Conservation (phyloP, 148 eudicot genomes). For the Rhododendron ferrugineum region DNA sequence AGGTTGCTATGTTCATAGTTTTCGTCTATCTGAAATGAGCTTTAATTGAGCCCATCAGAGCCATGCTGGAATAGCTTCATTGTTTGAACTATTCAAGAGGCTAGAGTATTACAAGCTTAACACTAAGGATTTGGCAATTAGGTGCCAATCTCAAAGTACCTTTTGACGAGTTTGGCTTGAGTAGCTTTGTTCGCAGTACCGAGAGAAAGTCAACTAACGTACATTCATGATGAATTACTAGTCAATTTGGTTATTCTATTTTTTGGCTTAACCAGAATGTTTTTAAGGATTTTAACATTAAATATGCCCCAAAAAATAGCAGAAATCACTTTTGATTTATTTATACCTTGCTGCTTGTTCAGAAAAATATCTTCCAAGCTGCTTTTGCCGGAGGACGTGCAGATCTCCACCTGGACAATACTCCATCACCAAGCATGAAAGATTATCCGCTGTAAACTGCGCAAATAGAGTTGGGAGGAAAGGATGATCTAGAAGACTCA, state of each 20-base stretch:
- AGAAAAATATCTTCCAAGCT: slow-evolving; percentile 74
- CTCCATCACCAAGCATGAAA: slow-evolving; percentile 95
- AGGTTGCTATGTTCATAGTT: background rate
- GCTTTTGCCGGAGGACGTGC: slow-evolving; percentile 89
- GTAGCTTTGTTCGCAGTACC: background rate
- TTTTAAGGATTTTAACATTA: background rate
- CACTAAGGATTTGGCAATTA: background rate
- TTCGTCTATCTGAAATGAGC: background rate
- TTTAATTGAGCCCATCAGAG: background rate
- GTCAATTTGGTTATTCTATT: background rate
- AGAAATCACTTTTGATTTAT: background rate
- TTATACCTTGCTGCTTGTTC: slow-evolving; percentile 92
- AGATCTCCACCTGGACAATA: slow-evolving; percentile 95
- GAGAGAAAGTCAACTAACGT: background rate
- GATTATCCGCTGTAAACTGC: slow-evolving; percentile 81
- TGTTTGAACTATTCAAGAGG: background rate
- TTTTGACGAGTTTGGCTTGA: background rate
- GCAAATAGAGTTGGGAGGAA: slow-evolving; percentile 87
- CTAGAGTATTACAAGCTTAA: background rate
- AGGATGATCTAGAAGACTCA: slow-evolving; percentile 91
- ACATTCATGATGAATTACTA: background rate
- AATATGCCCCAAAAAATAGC: background rate
- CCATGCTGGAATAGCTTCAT: background rate
- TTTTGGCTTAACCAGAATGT: background rate
- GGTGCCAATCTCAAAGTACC: background rate